Percentiles rank a stretch among this genome's conserved stretches.
Evolutionary conservation across 345 rosid genomes (phyloP).

Genomic region (Euphorbia tirucalli): DNA sequence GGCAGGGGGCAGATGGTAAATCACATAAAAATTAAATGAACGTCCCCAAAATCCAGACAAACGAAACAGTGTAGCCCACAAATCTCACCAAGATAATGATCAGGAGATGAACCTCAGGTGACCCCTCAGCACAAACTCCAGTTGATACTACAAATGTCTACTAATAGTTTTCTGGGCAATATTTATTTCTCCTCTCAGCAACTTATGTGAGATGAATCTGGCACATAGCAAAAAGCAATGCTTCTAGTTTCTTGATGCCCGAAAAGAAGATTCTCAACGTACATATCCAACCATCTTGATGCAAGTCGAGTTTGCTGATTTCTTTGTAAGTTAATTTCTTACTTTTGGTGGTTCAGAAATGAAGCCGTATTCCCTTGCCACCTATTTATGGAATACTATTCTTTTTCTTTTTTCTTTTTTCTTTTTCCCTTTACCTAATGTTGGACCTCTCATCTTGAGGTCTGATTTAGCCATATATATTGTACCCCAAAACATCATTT

Average conservation of each 20-base stretch:
- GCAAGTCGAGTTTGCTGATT: slow-evolving; percentile 2
- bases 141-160: slow-evolving; percentile 27
- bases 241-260: slow-evolving; percentile 7
- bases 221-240: slow-evolving; percentile 7
- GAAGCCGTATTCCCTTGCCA: too few species aligned
- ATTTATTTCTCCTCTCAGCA: not conserved
- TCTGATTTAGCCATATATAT: not conserved
- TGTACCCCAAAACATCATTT: not conserved
- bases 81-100: slow-evolving; percentile 30
- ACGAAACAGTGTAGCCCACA: too few species aligned
- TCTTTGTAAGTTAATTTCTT: slow-evolving; percentile 14
- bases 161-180: not conserved
- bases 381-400: not conserved
- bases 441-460: not conserved
- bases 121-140: slow-evolving; percentile 36
- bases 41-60: slow-evolving; percentile 26
- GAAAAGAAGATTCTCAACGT: slow-evolving; percentile 19
- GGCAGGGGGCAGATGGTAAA: slow-evolving; percentile 15
- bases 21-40: slow-evolving; percentile 9
- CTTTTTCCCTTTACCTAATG: slow-evolving; percentile 6
- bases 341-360: slow-evolving; percentile 10
- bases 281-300: slow-evolving; percentile 28
- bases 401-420: not conserved
- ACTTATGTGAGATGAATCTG: slow-evolving; percentile 6
- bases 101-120: slow-evolving; percentile 23